Base-by-base conservation (phyloP, 106 monocot species). In the Dendrobium catenatum region DNA sequence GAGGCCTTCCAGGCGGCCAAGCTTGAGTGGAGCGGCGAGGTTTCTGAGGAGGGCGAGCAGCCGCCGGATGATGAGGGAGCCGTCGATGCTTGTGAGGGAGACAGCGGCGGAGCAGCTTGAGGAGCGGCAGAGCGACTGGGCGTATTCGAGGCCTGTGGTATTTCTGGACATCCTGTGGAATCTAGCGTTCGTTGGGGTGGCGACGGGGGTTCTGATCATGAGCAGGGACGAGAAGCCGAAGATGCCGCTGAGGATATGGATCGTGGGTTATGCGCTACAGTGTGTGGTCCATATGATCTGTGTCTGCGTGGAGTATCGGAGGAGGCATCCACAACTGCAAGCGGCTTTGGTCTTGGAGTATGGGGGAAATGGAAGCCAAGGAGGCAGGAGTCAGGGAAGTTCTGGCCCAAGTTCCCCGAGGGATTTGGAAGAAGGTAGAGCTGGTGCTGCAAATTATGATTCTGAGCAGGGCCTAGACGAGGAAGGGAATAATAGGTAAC, bases 101-200 rank as follows among this genome's bases (percentile, higher is more conserved):
- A 44, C 88, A 16, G 88, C 90, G 37, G 85, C 83, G 20, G 90
- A 90, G 81, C 88, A 90, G 59, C 84, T 90, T 27, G 90, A 90
- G 83, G 90, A 88, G 79, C 81, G 88, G 33, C 88, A 90, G 85
- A 83, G 83, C 73, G 90, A 90, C 72, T 90, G 90, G 90, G 90
- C 90, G 6, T 88, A 90, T 76, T 88, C 90, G 46, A 78, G 76
- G 80, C 90, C 90, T 18, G 90, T 90, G n/a, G 90, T 90, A n/a
- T 75, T 85, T 56, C 84, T 90, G 10, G 90, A 90, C 83, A 72
- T 85, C 17, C 44, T 90, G 18, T 90, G 90, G 90, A 90, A 90
- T 78, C 83, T 90, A 13, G 83, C 85, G 13, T 90, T 90, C 74
- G 85, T 90, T 9, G 43, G 75, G 72, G 88, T 83, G 27, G 85